Conservation (phyloP, 2,329 filamentous ascomycete species). For the Cytospora piceae region DNA sequence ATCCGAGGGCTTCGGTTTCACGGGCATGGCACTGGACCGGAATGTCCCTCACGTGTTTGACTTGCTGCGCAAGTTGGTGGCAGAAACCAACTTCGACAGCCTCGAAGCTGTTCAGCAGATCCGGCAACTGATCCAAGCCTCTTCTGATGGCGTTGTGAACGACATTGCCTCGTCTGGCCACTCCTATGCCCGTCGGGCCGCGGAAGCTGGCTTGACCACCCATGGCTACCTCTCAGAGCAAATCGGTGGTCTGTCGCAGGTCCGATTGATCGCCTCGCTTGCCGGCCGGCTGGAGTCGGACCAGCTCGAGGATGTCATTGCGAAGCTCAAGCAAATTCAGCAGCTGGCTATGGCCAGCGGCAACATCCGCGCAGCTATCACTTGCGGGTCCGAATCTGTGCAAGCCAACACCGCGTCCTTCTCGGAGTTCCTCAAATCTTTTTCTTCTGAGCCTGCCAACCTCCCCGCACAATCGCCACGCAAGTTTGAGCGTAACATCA, state of each 20-base stretch:
- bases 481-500: conserved; percentile 55
- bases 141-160: conserved; percentile 88
- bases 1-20: conserved; percentile 81
- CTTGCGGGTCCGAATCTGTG: conserved; percentile 78
- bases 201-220: conserved; percentile 76
- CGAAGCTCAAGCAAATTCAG: conserved; percentile 85
- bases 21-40: conserved; percentile 84
- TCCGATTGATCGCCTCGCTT: conserved; percentile 80
- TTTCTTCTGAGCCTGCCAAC: conserved; percentile 52
- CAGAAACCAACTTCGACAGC: conserved; percentile 89
- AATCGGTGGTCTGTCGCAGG: conserved; percentile 86
- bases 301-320: conserved; percentile 73
- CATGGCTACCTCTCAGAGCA: conserved; percentile 78
- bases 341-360: conserved; percentile 71
- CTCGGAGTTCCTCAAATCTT: conserved; percentile 67
- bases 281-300: conserved; percentile 73
- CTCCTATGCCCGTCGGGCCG: conserved; percentile 80
- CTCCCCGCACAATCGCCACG: conserved; percentile 42
- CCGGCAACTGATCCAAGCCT: conserved; percentile 81
- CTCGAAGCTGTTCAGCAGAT: conserved; percentile 81
- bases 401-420: conserved; percentile 72
- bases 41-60: conserved; percentile 93
- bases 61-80: conserved; percentile 76
- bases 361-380: conserved; percentile 78
- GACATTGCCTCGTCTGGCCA: conserved; percentile 91